Evolutionary conservation across 305 asterid genomes (phyloP).

Genomic region (Solanum hybrid): DNA sequence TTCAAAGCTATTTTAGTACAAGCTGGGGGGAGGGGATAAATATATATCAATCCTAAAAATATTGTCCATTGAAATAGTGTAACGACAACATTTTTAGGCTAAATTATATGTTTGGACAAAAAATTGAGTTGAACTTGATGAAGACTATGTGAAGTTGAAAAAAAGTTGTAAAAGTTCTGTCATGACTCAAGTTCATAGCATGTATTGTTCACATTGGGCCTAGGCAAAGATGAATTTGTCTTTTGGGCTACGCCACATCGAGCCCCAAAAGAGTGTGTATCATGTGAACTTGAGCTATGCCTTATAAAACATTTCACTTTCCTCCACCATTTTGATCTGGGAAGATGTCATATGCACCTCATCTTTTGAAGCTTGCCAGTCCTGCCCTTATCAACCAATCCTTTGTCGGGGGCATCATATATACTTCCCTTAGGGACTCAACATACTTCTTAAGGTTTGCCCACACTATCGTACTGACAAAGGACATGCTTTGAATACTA

Average conservation of each 20-base stretch:
- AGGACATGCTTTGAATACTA: neutral
- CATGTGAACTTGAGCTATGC: neutral
- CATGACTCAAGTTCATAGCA: neutral
- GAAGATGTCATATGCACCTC: neutral
- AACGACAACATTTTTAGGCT: neutral
- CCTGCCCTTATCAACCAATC: neutral
- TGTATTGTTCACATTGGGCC: neutral
- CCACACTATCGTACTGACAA: neutral
- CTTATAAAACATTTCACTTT: neutral
- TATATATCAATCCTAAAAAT: neutral
- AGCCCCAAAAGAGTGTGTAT: neutral
- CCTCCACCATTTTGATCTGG: neutral
- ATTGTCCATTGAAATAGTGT: neutral
- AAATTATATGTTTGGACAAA: neutral
- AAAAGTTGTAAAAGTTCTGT: neutral
- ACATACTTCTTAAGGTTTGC: neutral
- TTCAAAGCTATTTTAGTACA: neutral
- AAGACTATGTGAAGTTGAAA: neutral
- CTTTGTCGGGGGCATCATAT: neutral
- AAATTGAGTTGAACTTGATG: neutral
- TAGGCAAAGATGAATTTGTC: neutral
- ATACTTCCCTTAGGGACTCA: neutral
- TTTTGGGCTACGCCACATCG: neutral
- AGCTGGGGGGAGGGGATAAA: neutral
- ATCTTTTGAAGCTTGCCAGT: neutral